phyloP scores from a whole-genome alignment of 495 filamentous ascomycete species.

The Delitschia confertaspora region DNA sequence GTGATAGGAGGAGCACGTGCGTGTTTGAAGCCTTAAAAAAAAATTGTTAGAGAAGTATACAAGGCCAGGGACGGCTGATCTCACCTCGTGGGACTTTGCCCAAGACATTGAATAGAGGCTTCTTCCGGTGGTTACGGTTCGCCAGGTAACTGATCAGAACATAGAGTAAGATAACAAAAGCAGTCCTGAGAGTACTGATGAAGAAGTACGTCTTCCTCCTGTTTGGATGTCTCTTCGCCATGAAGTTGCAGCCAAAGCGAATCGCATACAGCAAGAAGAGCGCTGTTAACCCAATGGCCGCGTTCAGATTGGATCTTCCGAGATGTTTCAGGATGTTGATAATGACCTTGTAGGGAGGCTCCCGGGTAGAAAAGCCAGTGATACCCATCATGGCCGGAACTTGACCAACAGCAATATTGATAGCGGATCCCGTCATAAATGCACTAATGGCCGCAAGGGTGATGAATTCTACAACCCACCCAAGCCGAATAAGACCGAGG shows the following conservation, averaged over 20 bases:
- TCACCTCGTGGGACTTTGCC: slow-evolving; percentile 66
- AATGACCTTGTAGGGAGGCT: slow-evolving; percentile 71
- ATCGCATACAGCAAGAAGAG: slow-evolving; percentile 77
- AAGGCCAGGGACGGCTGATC: too few species aligned
- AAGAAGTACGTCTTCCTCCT: slow-evolving; percentile 78
- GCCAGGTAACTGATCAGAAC: slow-evolving; percentile 83
- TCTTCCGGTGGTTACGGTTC: slow-evolving; percentile 48
- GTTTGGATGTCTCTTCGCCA: slow-evolving; percentile 60
- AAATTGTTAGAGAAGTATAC: slow-evolving; percentile 10
- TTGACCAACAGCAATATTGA: slow-evolving; percentile 88
- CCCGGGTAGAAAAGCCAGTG: slow-evolving; percentile 63
- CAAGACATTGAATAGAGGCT: slow-evolving; percentile 59
- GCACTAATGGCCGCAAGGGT: slow-evolving; percentile 83
- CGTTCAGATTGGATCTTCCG: slow-evolving; percentile 58
- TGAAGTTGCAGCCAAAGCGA: slow-evolving; percentile 55
- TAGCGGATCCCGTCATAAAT: slow-evolving; percentile 95
- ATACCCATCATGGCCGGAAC: slow-evolving; percentile 80
- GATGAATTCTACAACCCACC: slow-evolving; percentile 95
- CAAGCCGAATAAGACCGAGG: slow-evolving; percentile 69
- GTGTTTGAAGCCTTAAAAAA: slow-evolving; percentile 58
- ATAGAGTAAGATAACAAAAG: slow-evolving; percentile 88
- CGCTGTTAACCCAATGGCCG: slow-evolving; percentile 83
- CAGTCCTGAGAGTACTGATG: slow-evolving; percentile 74
- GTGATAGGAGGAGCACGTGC: slow-evolving; percentile 69
- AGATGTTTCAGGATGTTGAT: slow-evolving; percentile 82